A percentile compares a stretch with the other conserved stretches of the same genome.
Conservation (phyloP, 2,329 filamentous ascomycete species). For the Elsinoe perseae region DNA sequence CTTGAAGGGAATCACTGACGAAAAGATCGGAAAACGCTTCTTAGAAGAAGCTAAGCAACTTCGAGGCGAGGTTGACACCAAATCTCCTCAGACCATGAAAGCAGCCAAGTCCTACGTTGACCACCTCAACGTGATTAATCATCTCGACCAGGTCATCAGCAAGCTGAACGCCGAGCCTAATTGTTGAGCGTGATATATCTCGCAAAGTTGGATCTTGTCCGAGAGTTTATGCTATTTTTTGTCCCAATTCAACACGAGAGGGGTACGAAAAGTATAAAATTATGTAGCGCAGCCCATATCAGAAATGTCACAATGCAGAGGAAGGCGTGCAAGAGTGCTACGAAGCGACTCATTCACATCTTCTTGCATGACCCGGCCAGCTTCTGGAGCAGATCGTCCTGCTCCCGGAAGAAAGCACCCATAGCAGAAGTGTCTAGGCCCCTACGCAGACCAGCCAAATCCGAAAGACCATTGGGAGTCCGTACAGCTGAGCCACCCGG, state of each 20-base stretch:
- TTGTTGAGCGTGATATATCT: not conserved
- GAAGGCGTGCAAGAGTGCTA: too few species aligned
- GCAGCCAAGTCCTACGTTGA: not conserved
- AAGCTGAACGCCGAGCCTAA: not conserved
- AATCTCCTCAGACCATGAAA: not conserved
- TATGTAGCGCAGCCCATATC: too few species aligned
- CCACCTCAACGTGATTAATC: not conserved
- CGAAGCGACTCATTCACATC: not conserved
- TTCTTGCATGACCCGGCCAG: not conserved
- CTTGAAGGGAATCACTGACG: not conserved
- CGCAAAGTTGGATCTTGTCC: not conserved
- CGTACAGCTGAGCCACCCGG: not conserved
- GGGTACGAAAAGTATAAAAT: too few species aligned
- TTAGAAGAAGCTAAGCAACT: not conserved
- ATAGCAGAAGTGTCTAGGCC: not conserved
- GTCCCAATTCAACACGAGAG: too few species aligned
- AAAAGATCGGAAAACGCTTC: not conserved
- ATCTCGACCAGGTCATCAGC: not conserved
- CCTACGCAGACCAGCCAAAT: not conserved
- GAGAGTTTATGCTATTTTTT: too few species aligned
- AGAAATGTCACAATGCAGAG: too few species aligned
- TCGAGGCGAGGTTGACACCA: not conserved
- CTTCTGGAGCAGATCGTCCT: not conserved
- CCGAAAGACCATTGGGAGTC: not conserved
- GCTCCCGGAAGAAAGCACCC: not conserved